A percentile compares a stretch with the other conserved stretches of the same genome.
Evolutionary conservation across 805 yeast genomes (phyloP).

Genomic region (Starmera dryadoides): DNA sequence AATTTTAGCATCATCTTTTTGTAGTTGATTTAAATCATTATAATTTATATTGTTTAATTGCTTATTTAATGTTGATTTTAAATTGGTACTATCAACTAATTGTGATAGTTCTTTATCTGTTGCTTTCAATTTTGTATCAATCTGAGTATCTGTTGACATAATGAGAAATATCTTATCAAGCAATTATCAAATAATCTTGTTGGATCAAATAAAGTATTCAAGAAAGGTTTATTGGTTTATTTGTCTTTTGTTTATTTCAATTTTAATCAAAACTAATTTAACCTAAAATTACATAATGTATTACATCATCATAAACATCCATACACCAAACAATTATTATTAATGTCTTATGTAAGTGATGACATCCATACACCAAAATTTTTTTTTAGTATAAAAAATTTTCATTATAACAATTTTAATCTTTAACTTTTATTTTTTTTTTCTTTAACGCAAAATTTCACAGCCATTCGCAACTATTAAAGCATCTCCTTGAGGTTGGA

Average conservation of each 20-base stretch:
- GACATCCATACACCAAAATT: no score
- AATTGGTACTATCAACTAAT: not conserved
- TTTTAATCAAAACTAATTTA: no score
- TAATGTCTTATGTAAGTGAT: no score
- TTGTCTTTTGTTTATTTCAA: no score
- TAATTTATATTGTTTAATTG: slow-evolving; percentile 7
- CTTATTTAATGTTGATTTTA: not conserved
- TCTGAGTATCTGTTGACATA: not conserved
- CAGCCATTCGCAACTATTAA: slow-evolving; percentile 54
- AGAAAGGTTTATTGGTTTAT: no score
- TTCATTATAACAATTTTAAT: not conserved
- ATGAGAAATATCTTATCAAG: not conserved
- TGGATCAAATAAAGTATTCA: no score
- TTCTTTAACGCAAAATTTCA: slow-evolving; percentile 47
- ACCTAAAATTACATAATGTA: no score
- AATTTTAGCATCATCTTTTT: slow-evolving; percentile 12
- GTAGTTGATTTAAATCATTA: slow-evolving; percentile 11
- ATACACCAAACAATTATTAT: no score
- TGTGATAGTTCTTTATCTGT: not conserved
- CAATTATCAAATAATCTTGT: no score
- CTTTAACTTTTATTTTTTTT: slow-evolving; percentile 1
- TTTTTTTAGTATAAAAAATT: not conserved
- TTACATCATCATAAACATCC: not conserved
- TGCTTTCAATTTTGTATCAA: not conserved
- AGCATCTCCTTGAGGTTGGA: slow-evolving; percentile 67